Base-by-base conservation (phyloP, 345 rosid species). In the Hibiscus syriacus region DNA sequence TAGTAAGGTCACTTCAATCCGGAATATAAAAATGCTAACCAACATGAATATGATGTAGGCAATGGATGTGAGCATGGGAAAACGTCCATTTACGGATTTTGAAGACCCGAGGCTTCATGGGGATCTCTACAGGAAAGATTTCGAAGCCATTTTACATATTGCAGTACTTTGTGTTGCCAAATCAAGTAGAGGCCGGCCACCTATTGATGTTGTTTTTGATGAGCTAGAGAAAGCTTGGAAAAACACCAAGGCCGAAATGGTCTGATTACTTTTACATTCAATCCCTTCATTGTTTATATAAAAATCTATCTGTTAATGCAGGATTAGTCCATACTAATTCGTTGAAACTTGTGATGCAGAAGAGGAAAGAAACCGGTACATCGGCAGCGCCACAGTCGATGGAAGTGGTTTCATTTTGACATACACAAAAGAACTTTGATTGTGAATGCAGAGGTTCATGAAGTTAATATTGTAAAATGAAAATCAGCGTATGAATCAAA, bases 151-250 rank as follows among this genome's bases (percentile, higher is more conserved):
- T 49, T 49, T 83, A 56, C 71, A 81, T 11, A 67, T 83, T 54
- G 88, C 87, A 2, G 82, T 82, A 45, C 77, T 82, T 0, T 83
- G 86, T 36, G 86, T 79, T 22, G 78, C 86, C 5, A 73, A 72
- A 75, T 80, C 81, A 22, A 80, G 87, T 80, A 77, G 76, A 70
- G 87, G 85, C 49, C n/a, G 76, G 90, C 90, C 90, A 0, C 70
- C 84, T 0, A 76, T 83, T 32, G 77, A 77, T 58, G 79, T 64
- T 30, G 80, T 86, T 61, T 80, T 71, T 14, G 77, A 86, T 19
- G 86, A 72, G 76, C 67, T 86, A 2, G 84, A 83, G 41, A 81
- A 74, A 59, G 86, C 79, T 60, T 82, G 76, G 81, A 79, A 77
- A 59, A 82, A 80, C 71, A 75, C 79, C 46, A n/a, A 8, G 46